Base-by-base conservation (phyloP, 2,329 filamentous ascomycete species). In the Bipolaris oryzae region DNA sequence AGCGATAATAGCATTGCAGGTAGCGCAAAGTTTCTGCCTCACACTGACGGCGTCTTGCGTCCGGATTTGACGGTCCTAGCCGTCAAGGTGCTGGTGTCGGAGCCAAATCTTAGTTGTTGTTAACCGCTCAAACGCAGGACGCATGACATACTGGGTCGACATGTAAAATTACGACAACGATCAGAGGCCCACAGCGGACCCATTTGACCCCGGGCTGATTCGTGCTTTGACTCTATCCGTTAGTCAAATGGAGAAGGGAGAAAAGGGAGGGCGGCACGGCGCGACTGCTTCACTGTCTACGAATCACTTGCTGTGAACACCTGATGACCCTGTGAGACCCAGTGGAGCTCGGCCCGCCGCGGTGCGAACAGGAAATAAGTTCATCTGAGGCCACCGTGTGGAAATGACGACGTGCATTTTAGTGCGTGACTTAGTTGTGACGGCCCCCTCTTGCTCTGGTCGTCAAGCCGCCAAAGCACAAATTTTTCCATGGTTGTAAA, bases 221-320 rank as follows among this genome's bases (percentile, higher is more conserved):
- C 38, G 45, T 48, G 50, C 54, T 43, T 21, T 48, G 38, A 38
- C 38, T 37, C 21, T 33, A 48, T 23, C 50, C 54, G 50, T 43
- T 56, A 47, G 48, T 53, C 44, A 18, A 38, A 44, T 20, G 33
- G 44, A 43, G 33, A 37, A 47, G 44, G 39, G 33, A 31, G 39
- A 38, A 46, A 41, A 63, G 64, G 60, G 60, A 68, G 61, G 57
- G 63, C 70, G 70, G 70, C 66, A 69, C 71, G 70, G 71, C 64
- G 61, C 71, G 66, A 62, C 43, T 54, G 55, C 57, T 49, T 35
- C 45, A 52, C 44, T 59, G 42, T 50, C 60, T 65, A 53, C 68
- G 65, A 71, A 73, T 70, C 67, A 72, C n/a, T 41, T 42, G 35
- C 60, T 43, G n/a, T 33, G 50, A 43, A 37, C 47, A 47, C 44